Conservation (phyloP, 192 early-diverging fungal species). For the Backusella circina region DNA sequence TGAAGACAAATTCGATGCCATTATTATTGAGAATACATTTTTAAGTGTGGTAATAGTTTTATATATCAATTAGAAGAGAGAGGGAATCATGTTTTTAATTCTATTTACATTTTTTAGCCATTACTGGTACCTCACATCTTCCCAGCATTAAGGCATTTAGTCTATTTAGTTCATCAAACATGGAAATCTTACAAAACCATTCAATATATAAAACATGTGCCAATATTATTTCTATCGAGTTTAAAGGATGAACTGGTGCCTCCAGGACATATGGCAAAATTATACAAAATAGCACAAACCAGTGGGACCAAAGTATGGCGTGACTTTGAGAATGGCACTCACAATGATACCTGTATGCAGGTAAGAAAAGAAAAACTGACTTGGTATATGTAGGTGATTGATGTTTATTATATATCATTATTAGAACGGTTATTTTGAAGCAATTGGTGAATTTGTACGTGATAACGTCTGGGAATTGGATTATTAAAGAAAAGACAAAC, state of each 20-base stretch:
- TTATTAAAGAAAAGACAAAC: constrained; percentile 8
- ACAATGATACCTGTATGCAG: constrained; percentile 85
- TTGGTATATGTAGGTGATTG: background rate
- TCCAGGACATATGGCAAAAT: constrained; percentile 79
- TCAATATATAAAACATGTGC: constrained; percentile 59
- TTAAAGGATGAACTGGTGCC: constrained; percentile 87
- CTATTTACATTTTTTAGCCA: constrained; percentile 43
- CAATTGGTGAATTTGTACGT: constrained; percentile 45
- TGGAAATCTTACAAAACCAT: constrained; percentile 85
- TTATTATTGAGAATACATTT: constrained; percentile 97
- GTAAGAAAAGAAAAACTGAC: constrained; percentile 9
- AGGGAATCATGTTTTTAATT: background rate
- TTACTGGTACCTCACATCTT: constrained; percentile 85
- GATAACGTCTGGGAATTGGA: constrained; percentile 27
- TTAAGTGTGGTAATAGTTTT: constrained; percentile 74
- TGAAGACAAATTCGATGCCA: constrained; percentile 69
- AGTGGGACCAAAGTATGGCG: constrained; percentile 47
- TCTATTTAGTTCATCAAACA: constrained; percentile 83
- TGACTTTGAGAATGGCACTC: constrained; percentile 79
- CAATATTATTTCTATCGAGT: constrained; percentile 83
- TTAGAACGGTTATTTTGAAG: constrained; percentile 83
- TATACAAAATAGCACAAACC: constrained; percentile 63
- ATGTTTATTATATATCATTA: background rate
- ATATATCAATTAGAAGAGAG: background rate
- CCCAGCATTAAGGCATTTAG: constrained; percentile 64